Evolutionary conservation across 805 yeast species (phyloP).

Genomic region (Candida vaughaniae): DNA sequence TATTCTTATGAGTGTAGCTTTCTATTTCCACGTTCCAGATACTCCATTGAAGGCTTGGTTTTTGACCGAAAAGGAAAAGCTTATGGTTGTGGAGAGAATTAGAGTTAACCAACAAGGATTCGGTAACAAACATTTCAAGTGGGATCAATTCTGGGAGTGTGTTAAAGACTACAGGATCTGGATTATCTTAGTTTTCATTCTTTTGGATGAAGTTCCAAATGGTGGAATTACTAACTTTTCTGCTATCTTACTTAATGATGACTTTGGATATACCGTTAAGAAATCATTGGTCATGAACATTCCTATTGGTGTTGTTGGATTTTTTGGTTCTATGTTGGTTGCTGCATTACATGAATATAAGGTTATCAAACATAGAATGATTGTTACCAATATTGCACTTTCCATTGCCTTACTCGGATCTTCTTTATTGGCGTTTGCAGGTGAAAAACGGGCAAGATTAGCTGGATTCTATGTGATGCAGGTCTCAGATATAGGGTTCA

Average conservation of each 20-base stretch:
- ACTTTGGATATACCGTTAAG: conserved; percentile 23
- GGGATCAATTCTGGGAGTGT: conserved; percentile 35
- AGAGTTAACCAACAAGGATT: conserved; percentile 39
- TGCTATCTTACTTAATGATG: conserved; percentile 25
- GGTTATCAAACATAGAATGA: conserved; percentile 24
- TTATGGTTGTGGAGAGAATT: conserved; percentile 31
- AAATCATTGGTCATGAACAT: conserved; percentile 43
- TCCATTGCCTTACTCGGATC: conserved; percentile 10
- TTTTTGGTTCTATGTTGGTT: conserved; percentile 33
- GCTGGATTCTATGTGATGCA: conserved; percentile 26
- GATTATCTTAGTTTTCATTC: conserved; percentile 27
- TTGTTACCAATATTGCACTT: conserved; percentile 21
- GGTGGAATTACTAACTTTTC: conserved; percentile 36
- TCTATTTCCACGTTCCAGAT: conserved; percentile 44
- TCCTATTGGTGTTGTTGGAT: conserved; percentile 48
- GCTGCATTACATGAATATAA: conserved; percentile 25
- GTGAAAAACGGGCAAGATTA: conserved; percentile 24
- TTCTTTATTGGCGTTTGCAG: conserved; percentile 44
- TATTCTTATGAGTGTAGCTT: conserved; percentile 45
- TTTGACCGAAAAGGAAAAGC: conserved; percentile 30
- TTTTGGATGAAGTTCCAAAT: conserved; percentile 28
- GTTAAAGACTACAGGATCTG: conserved; percentile 32
- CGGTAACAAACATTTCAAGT: conserved; percentile 37
- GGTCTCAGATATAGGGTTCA: conserved; percentile 14
- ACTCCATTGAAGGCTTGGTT: conserved; percentile 35